Conservation (phyloP, 352 stramenopile genomes). For the Pythium inflatum region DNA sequence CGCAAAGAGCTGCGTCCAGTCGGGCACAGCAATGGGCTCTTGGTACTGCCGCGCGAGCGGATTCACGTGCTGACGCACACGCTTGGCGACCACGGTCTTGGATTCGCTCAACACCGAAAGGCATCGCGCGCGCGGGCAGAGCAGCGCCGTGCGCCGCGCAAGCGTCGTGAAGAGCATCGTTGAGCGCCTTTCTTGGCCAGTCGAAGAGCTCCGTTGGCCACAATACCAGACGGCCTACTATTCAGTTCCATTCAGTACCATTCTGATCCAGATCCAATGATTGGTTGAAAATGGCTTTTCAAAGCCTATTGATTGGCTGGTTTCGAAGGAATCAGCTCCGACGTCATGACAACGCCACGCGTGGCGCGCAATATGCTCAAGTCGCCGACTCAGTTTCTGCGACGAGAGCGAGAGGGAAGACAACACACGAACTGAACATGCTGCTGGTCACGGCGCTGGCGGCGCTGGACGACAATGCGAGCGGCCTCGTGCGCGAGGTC, state of each 20-base stretch:
- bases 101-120: not conserved
- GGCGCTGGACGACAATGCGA: constrained; percentile 74
- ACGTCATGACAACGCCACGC: constrained; percentile 8
- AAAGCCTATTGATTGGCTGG: constrained; percentile 4
- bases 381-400: not conserved
- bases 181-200: constrained; percentile 2
- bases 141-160: too few relatives aligned
- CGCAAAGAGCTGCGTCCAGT: constrained; percentile 59
- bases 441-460: constrained; percentile 30
- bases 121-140: not conserved
- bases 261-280: too few relatives aligned
- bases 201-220: too few relatives aligned
- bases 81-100: constrained; percentile 38
- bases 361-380: constrained; percentile 1
- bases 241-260: too few relatives aligned
- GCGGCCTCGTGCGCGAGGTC: constrained; percentile 56
- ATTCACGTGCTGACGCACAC: constrained; percentile 88
- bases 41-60: constrained; percentile 69
- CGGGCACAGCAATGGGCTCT: constrained; percentile 60
- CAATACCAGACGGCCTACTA: too few relatives aligned
- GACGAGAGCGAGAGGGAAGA: not conserved
- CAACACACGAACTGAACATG: too few relatives aligned
- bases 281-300: constrained; percentile 2
- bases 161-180: constrained; percentile 4
- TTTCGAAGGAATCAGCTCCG: too few relatives aligned